phyloP scores from a whole-genome alignment of 1,284 basidiomycete species.

The Tylopilus sp. region DNA sequence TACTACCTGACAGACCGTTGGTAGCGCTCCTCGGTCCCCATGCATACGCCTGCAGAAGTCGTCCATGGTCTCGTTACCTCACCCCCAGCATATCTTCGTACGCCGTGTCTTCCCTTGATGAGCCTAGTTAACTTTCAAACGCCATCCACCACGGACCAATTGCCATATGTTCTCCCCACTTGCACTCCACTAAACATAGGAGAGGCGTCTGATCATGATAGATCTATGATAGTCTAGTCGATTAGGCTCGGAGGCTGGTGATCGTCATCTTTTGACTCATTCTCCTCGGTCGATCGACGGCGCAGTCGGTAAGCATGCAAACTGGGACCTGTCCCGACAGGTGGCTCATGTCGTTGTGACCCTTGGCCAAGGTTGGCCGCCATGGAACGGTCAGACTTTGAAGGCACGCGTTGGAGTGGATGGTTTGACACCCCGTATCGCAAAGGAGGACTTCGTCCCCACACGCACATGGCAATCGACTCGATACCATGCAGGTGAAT shows the following conservation, averaged over 20 bases:
- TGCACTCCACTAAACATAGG: background rate
- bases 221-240: background rate
- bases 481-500: too few relatives aligned
- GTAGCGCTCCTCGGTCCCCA: background rate
- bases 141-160: background rate
- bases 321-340: background rate
- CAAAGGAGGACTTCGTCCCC: too few relatives aligned
- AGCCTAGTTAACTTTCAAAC: constrained; percentile 11
- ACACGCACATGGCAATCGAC: too few relatives aligned
- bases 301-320: background rate
- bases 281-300: background rate
- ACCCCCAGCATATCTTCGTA: background rate
- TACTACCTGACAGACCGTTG: constrained; percentile 2
- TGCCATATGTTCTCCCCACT: background rate
- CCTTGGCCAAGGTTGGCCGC: too few relatives aligned
- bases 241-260: background rate
- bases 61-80: background rate
- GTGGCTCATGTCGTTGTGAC: too few relatives aligned
- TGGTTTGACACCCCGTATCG: background rate
- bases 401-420: background rate
- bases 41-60: constrained; percentile 18
- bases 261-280: background rate
- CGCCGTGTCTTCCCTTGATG: constrained; percentile 19
- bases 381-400: too few relatives aligned
- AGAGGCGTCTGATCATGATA: too few relatives aligned